Conservation (phyloP, 2,329 filamentous ascomycete species). For the Eurotiales sp. region DNA sequence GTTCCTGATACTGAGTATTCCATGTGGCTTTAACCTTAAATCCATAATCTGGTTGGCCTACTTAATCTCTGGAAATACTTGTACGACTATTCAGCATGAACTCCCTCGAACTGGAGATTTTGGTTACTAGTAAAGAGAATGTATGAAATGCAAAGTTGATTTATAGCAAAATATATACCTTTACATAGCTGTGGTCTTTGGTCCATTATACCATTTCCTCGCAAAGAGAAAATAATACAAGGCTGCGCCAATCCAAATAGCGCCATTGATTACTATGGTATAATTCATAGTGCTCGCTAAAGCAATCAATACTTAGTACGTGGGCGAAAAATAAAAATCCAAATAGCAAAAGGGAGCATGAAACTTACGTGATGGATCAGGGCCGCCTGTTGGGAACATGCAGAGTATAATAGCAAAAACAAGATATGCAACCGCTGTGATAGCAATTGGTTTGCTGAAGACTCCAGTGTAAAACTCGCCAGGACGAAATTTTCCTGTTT, state of each 20-base stretch:
- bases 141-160: too few species aligned
- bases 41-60: too few species aligned
- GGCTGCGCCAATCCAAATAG: slow-evolving; percentile 56
- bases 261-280: slow-evolving; percentile 58
- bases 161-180: not conserved
- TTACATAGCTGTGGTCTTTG: slow-evolving; percentile 53
- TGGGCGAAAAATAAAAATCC: slow-evolving; percentile 1
- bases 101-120: too few species aligned
- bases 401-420: slow-evolving; percentile 48
- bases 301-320: too few species aligned
- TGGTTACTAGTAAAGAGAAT: too few species aligned
- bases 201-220: slow-evolving; percentile 58
- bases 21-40: too few species aligned
- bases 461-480: slow-evolving; percentile 58
- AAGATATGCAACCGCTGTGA: slow-evolving; percentile 45
- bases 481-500: slow-evolving; percentile 52
- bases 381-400: slow-evolving; percentile 58
- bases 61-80: too few species aligned
- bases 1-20: too few species aligned
- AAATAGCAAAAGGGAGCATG: slow-evolving; percentile 6
- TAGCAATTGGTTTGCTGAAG: slow-evolving; percentile 52
- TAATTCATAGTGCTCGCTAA: slow-evolving; percentile 58
- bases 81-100: too few species aligned
- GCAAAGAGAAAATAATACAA: slow-evolving; percentile 56
- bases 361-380: slow-evolving; percentile 46